A percentile compares a stretch with the other conserved stretches of the same genome.
These are phyloP conservation scores for Triadica sebifera DNA, from an alignment of 345 rosid genomes.

Conservation along the genomic window DNA sequence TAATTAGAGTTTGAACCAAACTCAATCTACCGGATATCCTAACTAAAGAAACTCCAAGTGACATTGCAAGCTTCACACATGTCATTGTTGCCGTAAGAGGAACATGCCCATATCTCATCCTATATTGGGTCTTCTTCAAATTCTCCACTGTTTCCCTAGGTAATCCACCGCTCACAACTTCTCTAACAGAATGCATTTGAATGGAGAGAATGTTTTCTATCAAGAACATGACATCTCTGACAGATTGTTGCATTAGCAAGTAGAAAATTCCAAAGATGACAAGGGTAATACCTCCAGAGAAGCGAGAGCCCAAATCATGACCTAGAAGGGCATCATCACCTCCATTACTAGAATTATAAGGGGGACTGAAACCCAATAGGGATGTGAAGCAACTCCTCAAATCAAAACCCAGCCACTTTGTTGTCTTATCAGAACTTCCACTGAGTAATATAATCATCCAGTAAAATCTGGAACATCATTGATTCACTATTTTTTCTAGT, in stretches of 20 bases:
- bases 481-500: too few relatives aligned
- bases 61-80: slow-evolving; percentile 79
- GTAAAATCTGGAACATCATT: too few relatives aligned
- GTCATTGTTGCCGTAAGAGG: slow-evolving; percentile 76
- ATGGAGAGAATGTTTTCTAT: slow-evolving; percentile 81
- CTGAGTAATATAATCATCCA: too few relatives aligned
- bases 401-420: too few relatives aligned
- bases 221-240: slow-evolving; percentile 73
- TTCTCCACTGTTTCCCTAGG: slow-evolving; percentile 52
- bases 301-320: slow-evolving; percentile 82
- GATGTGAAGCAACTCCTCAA: slow-evolving; percentile 82
- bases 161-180: slow-evolving; percentile 54
- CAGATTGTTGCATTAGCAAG: slow-evolving; percentile 63
- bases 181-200: slow-evolving; percentile 74
- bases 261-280: slow-evolving; percentile 91
- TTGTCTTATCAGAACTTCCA: too few relatives aligned
- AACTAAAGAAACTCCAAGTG: slow-evolving; percentile 82
- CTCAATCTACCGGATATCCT: slow-evolving; percentile 77
- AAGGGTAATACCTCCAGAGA: slow-evolving; percentile 70
- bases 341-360: slow-evolving; percentile 59
- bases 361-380: slow-evolving; percentile 60
- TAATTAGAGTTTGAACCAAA: slow-evolving; percentile 70
- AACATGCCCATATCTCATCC: slow-evolving; percentile 69
- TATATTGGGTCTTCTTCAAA: slow-evolving; percentile 60
- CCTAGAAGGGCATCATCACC: slow-evolving; percentile 96